Percentiles rank a stretch among this genome's conserved stretches.
Evolutionary conservation across 192 early-diverging fungal genomes (phyloP).

Genomic region (Lunasporangiospora selenospora): DNA sequence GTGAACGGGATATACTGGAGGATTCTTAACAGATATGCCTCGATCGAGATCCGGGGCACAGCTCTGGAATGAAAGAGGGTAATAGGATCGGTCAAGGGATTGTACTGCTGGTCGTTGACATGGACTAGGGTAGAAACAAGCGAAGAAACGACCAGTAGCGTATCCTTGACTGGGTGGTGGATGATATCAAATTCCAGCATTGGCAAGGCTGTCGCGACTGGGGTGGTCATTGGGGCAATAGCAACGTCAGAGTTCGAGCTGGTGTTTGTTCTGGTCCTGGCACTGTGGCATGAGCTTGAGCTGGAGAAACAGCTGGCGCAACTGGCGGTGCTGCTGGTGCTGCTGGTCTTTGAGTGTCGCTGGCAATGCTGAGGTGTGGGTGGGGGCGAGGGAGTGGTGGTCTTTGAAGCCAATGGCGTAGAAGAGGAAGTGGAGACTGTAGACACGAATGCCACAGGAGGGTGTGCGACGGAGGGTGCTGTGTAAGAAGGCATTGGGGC

Average conservation of each 20-base stretch:
- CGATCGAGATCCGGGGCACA: constrained; percentile 67
- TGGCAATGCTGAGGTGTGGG: not conserved
- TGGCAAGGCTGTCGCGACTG: no score
- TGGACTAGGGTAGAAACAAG: constrained; percentile 53
- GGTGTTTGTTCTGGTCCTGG: no score
- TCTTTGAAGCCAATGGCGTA: no score
- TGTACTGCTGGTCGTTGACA: constrained; percentile 50
- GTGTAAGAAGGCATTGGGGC: no score
- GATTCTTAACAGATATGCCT: constrained; percentile 69
- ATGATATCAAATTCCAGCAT: constrained; percentile 55
- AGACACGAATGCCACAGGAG: no score
- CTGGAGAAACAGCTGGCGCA: no score
- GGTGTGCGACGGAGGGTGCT: no score
- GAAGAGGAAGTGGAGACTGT: no score
- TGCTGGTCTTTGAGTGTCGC: constrained; percentile 1
- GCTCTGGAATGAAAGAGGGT: constrained; percentile 77
- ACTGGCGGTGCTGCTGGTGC: no score
- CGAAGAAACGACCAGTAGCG: constrained; percentile 55
- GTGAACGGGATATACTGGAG: constrained; percentile 71
- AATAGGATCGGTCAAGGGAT: constrained; percentile 36
- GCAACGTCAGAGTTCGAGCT: no score
- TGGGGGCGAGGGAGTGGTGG: not conserved
- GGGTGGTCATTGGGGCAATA: not conserved
- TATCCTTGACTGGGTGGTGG: constrained; percentile 46
- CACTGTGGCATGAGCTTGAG: no score